Evolutionary conservation across 1,284 basidiomycete species (phyloP).

Genomic region (Meira nashicola): DNA sequence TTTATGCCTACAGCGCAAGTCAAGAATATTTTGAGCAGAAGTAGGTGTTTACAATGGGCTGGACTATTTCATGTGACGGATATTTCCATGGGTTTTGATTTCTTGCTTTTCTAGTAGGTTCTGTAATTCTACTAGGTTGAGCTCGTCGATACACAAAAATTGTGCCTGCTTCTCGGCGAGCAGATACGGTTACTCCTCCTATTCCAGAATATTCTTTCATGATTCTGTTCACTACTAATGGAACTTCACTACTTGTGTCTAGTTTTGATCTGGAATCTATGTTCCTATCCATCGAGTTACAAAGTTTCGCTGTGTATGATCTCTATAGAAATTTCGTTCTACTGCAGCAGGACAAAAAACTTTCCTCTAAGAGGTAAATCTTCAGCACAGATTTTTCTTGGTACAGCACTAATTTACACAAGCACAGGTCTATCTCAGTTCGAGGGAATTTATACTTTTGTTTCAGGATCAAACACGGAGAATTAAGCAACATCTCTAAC

Average conservation of each 20-base stretch:
- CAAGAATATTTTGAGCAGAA: too few relatives aligned
- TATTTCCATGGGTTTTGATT: constrained; percentile 26
- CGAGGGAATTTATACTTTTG: constrained; percentile 40
- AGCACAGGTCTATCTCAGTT: constrained; percentile 49
- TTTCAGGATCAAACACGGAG: constrained; percentile 23
- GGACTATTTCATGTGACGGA: constrained; percentile 43
- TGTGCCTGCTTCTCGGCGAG: constrained; percentile 1
- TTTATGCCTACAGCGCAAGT: too few relatives aligned
- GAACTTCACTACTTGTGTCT: constrained; percentile 46
- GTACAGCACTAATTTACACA: constrained; percentile 48
- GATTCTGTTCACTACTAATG: constrained; percentile 46
- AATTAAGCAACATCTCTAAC: constrained; percentile 7
- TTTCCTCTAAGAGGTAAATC: constrained; percentile 52
- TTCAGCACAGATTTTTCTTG: constrained; percentile 50
- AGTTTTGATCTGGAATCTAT: constrained; percentile 48
- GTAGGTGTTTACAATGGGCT: constrained; percentile 52
- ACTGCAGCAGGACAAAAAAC: constrained; percentile 52
- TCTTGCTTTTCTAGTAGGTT: constrained; percentile 38
- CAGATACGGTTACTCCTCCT: constrained; percentile 11
- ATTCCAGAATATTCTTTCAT: constrained; percentile 41
- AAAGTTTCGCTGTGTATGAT: constrained; percentile 46
- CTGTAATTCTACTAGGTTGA: constrained; percentile 32
- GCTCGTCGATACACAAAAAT: too few relatives aligned
- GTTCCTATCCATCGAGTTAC: constrained; percentile 50
- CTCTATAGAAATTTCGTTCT: constrained; percentile 49